Base-by-base conservation (phyloP, 2,329 filamentous ascomycete genomes). In the Colletotrichum lini region DNA sequence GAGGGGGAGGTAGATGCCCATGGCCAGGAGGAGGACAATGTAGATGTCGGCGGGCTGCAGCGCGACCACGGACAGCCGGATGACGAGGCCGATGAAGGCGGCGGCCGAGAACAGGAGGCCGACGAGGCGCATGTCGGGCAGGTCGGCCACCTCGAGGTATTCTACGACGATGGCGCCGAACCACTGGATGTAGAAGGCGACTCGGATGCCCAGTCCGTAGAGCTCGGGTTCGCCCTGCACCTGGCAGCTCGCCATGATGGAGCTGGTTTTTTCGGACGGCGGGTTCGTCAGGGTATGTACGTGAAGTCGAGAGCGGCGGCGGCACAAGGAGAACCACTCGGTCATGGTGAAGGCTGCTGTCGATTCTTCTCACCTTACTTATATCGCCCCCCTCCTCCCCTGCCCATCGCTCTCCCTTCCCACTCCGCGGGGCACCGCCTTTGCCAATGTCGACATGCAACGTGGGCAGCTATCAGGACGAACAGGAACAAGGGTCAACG, bases 161-260 rank as follows among this genome's bases (percentile, higher is more conserved):
- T 80, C 76, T 15, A 80, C 74, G 1, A 79, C n/a, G 16, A 80
- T 72, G 30, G 77, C 75, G 10, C 77, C 78, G 49, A 81, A 76
- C 81, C 81, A 83, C 70, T 82, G 80, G 26, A 78, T 62, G 67
- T 82, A 82, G 65, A 82, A 80, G 12, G 77, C 77, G 26, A 76
- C 74, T 5, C 80, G 78, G 62, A 82, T 79, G 52, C 80, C 80
- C 21, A 82, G 65, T 8, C 81, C 80, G 54, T 82, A 82, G 58
- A 81, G 74, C 30, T 78, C 78, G 47, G 79, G 75, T 23, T 76
- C 74, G 18, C 79, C 76, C 38, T 73, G 62, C 49, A 73, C 65
- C 18, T 75, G 71, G 69, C 80, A 82, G 26, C 75, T 63, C 30
- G 59, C 67, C 76, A 77, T 77, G 40, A 56, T 54, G 61, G 60